These are phyloP conservation scores for thale cress (Arabidopsis thaliana) DNA, from an alignment of 345 rosid genomes.

Conservation along the genomic window DNA sequence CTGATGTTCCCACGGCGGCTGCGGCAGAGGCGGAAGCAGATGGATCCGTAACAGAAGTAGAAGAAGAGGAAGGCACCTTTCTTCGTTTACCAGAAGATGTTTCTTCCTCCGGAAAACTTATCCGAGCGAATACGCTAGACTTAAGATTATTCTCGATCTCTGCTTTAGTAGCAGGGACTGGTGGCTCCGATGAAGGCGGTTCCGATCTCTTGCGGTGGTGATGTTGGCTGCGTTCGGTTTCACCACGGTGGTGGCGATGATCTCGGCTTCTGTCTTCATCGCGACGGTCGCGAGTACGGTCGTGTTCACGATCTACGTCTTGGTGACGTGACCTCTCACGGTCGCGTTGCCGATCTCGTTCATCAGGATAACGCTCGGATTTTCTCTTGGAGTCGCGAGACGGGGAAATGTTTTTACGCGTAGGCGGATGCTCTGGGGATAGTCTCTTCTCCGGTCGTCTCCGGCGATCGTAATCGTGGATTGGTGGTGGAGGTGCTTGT, in stretches of 20 bases:
- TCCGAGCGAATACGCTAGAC: slow-evolving; percentile 89
- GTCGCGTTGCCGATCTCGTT: slow-evolving; percentile 43
- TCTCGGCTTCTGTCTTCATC: slow-evolving; percentile 49
- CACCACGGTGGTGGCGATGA: slow-evolving; percentile 46
- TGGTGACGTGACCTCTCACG: slow-evolving; percentile 49
- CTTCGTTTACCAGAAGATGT: slow-evolving; percentile 59
- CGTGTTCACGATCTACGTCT: slow-evolving; percentile 50
- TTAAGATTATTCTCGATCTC: slow-evolving; percentile 54
- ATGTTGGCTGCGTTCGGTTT: slow-evolving; percentile 46
- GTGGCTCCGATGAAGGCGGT: slow-evolving; percentile 45
- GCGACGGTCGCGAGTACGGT: slow-evolving; percentile 44
- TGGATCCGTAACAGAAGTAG: slow-evolving; percentile 34
- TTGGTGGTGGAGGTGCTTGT: slow-evolving; percentile 47
- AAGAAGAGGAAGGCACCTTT: slow-evolving; percentile 54
- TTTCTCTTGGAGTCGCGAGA: slow-evolving; percentile 69
- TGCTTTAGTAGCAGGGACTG: slow-evolving; percentile 26
- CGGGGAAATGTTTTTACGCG: slow-evolving; percentile 53
- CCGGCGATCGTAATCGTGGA: slow-evolving; percentile 53
- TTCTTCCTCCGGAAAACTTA: slow-evolving; percentile 83
- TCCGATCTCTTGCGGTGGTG: slow-evolving; percentile 40
- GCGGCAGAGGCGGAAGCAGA: slow-evolving; percentile 28
- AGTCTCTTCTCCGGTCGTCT: slow-evolving; percentile 59
- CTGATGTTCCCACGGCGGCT: slow-evolving; percentile 24
- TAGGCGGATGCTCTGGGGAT: slow-evolving; percentile 53
- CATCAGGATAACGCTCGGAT: slow-evolving; percentile 53